Evolutionary conservation across 2,329 filamentous ascomycete species (phyloP).

Genomic region (Colletotrichum higginsianum): DNA sequence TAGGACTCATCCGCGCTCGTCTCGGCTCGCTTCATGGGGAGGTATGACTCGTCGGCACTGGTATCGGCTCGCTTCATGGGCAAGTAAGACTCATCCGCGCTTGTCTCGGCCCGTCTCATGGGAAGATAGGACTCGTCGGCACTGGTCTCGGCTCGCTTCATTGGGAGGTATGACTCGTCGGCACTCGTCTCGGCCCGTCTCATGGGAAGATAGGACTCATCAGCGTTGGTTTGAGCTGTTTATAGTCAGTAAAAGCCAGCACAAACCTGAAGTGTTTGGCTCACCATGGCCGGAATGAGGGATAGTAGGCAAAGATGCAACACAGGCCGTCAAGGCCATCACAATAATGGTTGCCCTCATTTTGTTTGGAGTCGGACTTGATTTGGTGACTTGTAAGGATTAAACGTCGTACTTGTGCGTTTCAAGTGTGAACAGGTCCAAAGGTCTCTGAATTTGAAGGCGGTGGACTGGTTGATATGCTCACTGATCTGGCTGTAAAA

Average conservation of each 20-base stretch:
- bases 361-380: not conserved
- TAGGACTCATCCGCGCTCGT: constrained; percentile 31
- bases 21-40: constrained; percentile 18
- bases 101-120: constrained; percentile 25
- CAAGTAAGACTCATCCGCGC: constrained; percentile 32
- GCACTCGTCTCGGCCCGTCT: constrained; percentile 24
- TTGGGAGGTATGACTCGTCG: constrained; percentile 33
- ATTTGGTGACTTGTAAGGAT: no score
- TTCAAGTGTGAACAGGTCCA: no score
- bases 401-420: no score
- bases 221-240: constrained; percentile 20
- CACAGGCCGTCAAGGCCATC: constrained; percentile 22
- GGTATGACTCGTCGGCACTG: constrained; percentile 31
- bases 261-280: not conserved
- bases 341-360: constrained; percentile 31
- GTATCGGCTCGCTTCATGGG: constrained; percentile 30
- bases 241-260: not conserved
- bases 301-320: constrained; percentile 16
- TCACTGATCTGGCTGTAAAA: not conserved
- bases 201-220: constrained; percentile 39
- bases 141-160: constrained; percentile 25
- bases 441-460: no score
- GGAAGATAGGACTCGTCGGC: constrained; percentile 37
- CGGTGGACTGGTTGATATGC: no score
- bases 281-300: constrained; percentile 22